Evolutionary conservation across 768 basidiomycete species (phyloP), one percentile per base, ranked within the genome.

Genomic region (Nidularia pulvinata): DNA sequence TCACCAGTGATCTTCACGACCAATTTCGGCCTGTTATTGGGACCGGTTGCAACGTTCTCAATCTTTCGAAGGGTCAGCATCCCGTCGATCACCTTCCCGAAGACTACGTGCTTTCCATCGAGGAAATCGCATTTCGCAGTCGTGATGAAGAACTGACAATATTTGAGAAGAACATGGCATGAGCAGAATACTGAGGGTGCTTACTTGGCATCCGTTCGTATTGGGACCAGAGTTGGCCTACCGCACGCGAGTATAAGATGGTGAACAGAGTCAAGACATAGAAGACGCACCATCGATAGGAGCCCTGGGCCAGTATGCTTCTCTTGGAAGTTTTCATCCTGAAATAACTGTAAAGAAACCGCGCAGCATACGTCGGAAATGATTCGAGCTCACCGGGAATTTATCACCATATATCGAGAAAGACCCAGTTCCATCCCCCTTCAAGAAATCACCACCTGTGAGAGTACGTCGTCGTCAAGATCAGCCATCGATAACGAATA

Each of bases 381-480:
- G 19, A 14, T 33, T 30, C 22, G 10, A 13, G 72, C 84, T 54
- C 44, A 95, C 95, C 0, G 88, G 89, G 63, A 96, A 96, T 60
- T 91, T 93, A 62, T 92, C 89, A 25, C 96, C 96, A 61, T 97
- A 98, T 58, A 99, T 93, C n/a, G 93, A 96, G 71, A 95, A 95
- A 0, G 88, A 85, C 1, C 97, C 97, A 1, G 96, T 98, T 35
- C 97, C 97, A 61, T 99, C 97, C 3, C 86, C 85, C 56, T 95
- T 95, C 59, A 95, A 61, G 59, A 98, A 99, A 66, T 99, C 97
- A 0, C 97, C 97, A 46, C 92, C 93, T 93, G 53, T 13, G 33
- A 39, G 19, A 46, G 25, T 43, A 33, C 25, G 25, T 11, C 47
- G 34, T 25, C 25, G 55, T 48, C 25, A 42, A 46, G 43, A 19